These are phyloP conservation scores for Fusarium heterosporum DNA, from an alignment of 2,329 filamentous ascomycete genomes.

Conservation along the genomic window DNA sequence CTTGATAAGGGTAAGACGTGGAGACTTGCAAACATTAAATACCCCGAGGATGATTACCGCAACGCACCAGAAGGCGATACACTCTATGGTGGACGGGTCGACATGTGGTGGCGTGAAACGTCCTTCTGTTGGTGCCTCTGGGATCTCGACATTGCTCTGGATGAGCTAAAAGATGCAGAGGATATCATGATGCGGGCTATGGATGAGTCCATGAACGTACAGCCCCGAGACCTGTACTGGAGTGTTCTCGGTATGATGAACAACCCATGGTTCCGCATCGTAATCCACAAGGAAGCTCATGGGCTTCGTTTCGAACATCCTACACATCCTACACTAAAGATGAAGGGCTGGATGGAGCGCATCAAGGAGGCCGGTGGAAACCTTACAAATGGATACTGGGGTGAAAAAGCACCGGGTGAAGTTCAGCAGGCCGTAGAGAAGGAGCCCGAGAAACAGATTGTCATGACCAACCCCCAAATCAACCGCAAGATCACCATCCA, in stretches of 20 bases:
- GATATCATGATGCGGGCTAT: conserved; percentile 87
- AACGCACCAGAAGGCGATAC: conserved; percentile 65
- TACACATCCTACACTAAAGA: conserved; percentile 80
- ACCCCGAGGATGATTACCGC: conserved; percentile 88
- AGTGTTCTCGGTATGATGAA: conserved; percentile 98
- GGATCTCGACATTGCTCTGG: conserved; percentile 75
- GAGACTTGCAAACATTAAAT: conserved; percentile 80
- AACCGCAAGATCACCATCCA: conserved; percentile 73
- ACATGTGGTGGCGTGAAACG: conserved; percentile 84
- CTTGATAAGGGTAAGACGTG: conserved; percentile 86
- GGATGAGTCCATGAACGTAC: conserved; percentile 89
- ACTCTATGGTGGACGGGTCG: conserved; percentile 81
- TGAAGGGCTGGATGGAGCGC: conserved; percentile 93
- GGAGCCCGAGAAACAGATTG: conserved; percentile 72
- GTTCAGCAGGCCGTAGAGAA: conserved; percentile 56
- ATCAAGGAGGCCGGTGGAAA: conserved; percentile 87
- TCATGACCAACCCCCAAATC: conserved; percentile 79
- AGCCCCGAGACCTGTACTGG: conserved; percentile 97
- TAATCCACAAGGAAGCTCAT: conserved; percentile 74
- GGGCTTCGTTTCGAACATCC: conserved; percentile 86
- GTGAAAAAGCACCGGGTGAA: conserved; percentile 72
- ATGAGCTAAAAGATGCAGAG: conserved; percentile 70
- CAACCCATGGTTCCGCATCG: conserved; percentile 90
- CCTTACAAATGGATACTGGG: conserved; percentile 85
- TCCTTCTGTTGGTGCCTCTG: conserved; percentile 96